Conservation (phyloP, 2,329 filamentous ascomycete species). For the Aspergillus ustus region DNA sequence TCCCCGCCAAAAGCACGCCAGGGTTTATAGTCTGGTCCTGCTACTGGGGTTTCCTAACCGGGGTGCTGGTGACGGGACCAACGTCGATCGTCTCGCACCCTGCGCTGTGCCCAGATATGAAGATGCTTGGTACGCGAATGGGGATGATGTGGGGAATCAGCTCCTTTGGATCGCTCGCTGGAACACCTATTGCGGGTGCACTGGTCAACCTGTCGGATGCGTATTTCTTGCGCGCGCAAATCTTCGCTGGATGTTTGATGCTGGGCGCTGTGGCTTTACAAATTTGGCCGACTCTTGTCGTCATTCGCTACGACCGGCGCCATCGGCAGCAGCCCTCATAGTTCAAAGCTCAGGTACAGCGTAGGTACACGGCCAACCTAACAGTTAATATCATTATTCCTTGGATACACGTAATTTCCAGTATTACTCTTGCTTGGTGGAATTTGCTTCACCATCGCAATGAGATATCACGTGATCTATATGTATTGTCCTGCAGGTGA, state of each 20-base stretch:
- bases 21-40: conserved; percentile 39
- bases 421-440: too few species aligned
- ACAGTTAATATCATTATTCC: too few species aligned
- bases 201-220: conserved; percentile 33
- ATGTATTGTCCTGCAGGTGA: too few species aligned
- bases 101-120: conserved; percentile 31
- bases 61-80: conserved; percentile 36
- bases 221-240: conserved; percentile 34
- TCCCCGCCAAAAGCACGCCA: conserved; percentile 26
- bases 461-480: too few species aligned
- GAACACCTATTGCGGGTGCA: conserved; percentile 38
- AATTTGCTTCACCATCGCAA: too few species aligned
- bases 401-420: too few species aligned
- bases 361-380: too few species aligned
- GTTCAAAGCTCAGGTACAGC: background rate
- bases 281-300: conserved; percentile 32
- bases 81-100: conserved; percentile 37
- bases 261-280: conserved; percentile 33
- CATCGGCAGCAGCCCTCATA: background rate
- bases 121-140: conserved; percentile 35
- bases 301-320: conserved; percentile 18
- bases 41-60: conserved; percentile 38
- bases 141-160: conserved; percentile 43
- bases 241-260: conserved; percentile 41
- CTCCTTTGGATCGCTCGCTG: conserved; percentile 37